A percentile compares a stretch with the other conserved stretches of the same genome.
Conservation (phyloP, 805 yeast genomes). For the Metschnikowia chrysomelidarum region DNA sequence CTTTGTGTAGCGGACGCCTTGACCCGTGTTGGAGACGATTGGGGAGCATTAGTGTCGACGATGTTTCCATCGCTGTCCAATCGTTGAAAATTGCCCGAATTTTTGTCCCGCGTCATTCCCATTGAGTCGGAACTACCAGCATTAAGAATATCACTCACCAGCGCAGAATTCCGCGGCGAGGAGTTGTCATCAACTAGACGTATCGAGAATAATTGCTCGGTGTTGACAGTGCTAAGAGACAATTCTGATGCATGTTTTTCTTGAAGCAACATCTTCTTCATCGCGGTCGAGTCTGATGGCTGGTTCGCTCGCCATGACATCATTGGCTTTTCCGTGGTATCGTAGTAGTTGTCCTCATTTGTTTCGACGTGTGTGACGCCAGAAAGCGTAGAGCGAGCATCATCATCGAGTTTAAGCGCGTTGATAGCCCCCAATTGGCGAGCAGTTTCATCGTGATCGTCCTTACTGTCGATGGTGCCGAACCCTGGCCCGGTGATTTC, state of each 20-base stretch:
- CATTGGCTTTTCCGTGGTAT: constrained; percentile 37
- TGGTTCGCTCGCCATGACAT: constrained; percentile 45
- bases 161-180: constrained; percentile 31
- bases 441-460: constrained; percentile 25
- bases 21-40: constrained; percentile 12
- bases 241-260: constrained; percentile 45
- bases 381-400: constrained; percentile 37
- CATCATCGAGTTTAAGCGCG: constrained; percentile 48
- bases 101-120: constrained; percentile 19
- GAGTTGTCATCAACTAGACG: constrained; percentile 61
- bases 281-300: constrained; percentile 27
- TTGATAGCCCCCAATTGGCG: constrained; percentile 49
- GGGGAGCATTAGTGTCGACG: constrained; percentile 20
- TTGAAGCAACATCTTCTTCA: constrained; percentile 15
- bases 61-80: constrained; percentile 47
- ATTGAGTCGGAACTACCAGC: constrained; percentile 3
- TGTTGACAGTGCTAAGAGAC: constrained; percentile 80
- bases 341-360: constrained; percentile 26
- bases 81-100: constrained; percentile 40
- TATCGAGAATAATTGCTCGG: constrained; percentile 78
- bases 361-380: constrained; percentile 55
- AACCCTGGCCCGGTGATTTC: constrained; percentile 36
- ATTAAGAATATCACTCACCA: constrained; percentile 20
- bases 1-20: constrained; percentile 12
- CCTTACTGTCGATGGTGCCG: constrained; percentile 27